These are phyloP conservation scores for Striga asiatica DNA, from an alignment of 257 asterid genomes.

Conservation along the genomic window DNA sequence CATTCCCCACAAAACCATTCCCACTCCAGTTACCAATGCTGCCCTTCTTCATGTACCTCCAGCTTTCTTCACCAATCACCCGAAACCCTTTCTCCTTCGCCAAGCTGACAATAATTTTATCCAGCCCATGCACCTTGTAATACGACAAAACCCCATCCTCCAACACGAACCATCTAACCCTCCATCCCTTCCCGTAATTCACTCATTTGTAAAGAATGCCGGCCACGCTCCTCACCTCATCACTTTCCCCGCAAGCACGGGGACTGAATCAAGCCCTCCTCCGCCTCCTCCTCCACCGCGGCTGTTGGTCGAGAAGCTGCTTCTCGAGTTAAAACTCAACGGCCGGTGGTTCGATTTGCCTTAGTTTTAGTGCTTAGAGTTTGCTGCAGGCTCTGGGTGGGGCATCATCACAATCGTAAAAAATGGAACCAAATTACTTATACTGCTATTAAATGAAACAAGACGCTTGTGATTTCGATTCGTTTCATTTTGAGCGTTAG, in stretches of 20 bases:
- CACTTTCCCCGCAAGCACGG: conserved; percentile 28
- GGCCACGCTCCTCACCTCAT: conserved; percentile 46
- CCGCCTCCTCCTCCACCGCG: conserved; percentile 16
- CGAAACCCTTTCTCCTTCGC: conserved; percentile 58
- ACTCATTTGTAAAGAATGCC: conserved; percentile 93
- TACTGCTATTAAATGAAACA: not conserved
- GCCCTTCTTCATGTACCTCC: conserved; percentile 82
- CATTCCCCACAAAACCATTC: conserved; percentile 15
- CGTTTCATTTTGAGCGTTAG: too few species aligned
- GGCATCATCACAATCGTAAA: not conserved
- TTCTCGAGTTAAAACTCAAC: conserved; percentile 43
- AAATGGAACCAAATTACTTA: not conserved
- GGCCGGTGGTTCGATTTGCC: conserved; percentile 29
- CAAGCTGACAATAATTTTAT: conserved; percentile 56
- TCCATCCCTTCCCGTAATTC: conserved; percentile 97
- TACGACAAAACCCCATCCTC: conserved; percentile 96
- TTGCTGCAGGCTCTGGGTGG: not conserved
- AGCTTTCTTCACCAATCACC: conserved; percentile 83
- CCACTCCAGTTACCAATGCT: conserved; percentile 29
- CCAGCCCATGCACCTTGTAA: conserved; percentile 92
- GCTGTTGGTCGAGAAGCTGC: conserved; percentile 48
- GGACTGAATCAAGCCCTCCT: conserved; percentile 28
- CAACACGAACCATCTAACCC: conserved; percentile 89
- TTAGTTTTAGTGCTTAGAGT: conserved; percentile 20
- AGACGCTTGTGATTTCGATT: too few species aligned